A percentile compares a stretch with the other conserved stretches of the same genome.
Conservation (phyloP, 805 yeast species). For the Brettanomyces anomalus region DNA sequence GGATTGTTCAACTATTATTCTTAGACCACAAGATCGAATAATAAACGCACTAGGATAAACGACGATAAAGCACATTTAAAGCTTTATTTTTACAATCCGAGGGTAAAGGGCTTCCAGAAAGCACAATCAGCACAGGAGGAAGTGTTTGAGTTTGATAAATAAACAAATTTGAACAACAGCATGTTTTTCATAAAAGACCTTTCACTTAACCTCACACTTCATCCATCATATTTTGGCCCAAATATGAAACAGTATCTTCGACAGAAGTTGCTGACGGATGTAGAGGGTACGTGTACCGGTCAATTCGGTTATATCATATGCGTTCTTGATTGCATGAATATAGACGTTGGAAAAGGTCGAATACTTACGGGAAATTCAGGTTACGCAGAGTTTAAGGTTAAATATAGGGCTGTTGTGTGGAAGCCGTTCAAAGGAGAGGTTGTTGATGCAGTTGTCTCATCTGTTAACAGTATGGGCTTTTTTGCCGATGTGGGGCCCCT, state of each 20-base stretch:
- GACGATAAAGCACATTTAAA: too few relatives aligned
- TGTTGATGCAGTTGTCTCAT: constrained; percentile 92
- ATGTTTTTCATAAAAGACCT: constrained; percentile 61
- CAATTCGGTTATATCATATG: constrained; percentile 97
- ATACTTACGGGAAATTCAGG: constrained; percentile 82
- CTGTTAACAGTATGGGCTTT: constrained; percentile 90
- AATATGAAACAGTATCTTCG: constrained; percentile 92
- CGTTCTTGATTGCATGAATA: constrained; percentile 88
- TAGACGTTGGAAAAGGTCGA: constrained; percentile 91
- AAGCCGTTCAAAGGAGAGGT: constrained; percentile 98
- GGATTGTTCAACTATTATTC: too few relatives aligned
- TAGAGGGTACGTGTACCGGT: constrained; percentile 98
- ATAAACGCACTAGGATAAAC: too few relatives aligned
- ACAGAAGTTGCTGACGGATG: constrained; percentile 86
- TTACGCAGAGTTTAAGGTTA: constrained; percentile 92
- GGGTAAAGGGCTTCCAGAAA: too few relatives aligned
- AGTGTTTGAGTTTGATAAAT: too few relatives aligned
- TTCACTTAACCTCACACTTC: constrained; percentile 83
- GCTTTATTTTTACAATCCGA: too few relatives aligned
- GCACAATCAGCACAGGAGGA: too few relatives aligned
- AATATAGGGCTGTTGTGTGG: constrained; percentile 95
- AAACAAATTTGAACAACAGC: neutral
- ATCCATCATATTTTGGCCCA: constrained; percentile 96
- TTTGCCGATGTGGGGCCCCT: constrained; percentile 98
- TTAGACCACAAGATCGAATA: too few relatives aligned